Conservation (phyloP, 75 land plant species). For the Pinus taeda region DNA sequence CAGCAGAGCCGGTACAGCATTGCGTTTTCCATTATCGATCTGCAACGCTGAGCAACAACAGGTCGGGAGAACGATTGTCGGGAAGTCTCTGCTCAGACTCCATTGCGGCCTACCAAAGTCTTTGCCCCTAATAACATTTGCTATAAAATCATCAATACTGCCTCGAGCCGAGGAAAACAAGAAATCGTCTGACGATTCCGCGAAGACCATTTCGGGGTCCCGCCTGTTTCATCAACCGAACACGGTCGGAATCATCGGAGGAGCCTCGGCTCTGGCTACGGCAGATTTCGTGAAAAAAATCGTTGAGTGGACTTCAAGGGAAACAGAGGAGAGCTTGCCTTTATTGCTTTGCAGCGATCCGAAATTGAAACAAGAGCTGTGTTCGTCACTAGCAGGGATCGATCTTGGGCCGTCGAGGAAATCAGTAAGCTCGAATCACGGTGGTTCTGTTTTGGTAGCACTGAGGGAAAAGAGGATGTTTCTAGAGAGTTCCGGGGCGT, state of each 20-base stretch:
- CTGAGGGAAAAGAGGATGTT: constrained; percentile 47
- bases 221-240: constrained; percentile 10
- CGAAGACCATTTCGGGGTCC: too few species aligned
- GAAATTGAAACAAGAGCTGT: constrained; percentile 15
- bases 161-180: too few species aligned
- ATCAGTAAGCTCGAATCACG: not conserved
- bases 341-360: constrained; percentile 62
- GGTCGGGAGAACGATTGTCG: too few species aligned
- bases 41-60: too few species aligned
- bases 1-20: too few species aligned
- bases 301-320: constrained; percentile 20
- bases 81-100: too few species aligned
- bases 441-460: not conserved
- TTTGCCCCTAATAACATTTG: too few species aligned
- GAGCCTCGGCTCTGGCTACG: constrained; percentile 33
- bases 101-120: too few species aligned
- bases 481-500: constrained; percentile 58
- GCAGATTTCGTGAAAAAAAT: constrained; percentile 43
- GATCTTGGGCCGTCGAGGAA: constrained; percentile 12
- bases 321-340: constrained; percentile 29
- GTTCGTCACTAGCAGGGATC: not conserved
- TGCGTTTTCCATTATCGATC: too few species aligned
- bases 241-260: constrained; percentile 64
- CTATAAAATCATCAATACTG: too few species aligned
- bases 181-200: too few species aligned